Conservation (phyloP, 2,329 filamentous ascomycete genomes). For the Microthyrium microscopicum region DNA sequence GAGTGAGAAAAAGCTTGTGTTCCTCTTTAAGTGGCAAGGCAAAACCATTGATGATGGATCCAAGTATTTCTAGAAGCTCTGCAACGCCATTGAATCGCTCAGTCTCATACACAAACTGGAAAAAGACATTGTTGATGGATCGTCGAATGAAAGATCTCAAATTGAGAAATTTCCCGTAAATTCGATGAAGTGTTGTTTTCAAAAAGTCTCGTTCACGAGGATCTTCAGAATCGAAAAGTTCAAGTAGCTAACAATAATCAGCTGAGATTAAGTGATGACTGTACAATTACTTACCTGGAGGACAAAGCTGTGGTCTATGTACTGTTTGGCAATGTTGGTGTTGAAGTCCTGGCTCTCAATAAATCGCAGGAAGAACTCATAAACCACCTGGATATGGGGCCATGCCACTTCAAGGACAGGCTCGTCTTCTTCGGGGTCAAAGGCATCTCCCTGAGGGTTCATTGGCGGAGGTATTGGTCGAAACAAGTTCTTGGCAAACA, state of each 20-base stretch:
- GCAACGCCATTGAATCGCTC: conserved; percentile 98
- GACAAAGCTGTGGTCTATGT: conserved; percentile 96
- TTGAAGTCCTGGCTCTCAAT: conserved; percentile 99
- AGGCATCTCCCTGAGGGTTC: conserved; percentile 94
- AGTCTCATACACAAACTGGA: conserved; percentile 98
- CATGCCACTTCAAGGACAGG: conserved; percentile 95
- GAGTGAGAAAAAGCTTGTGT: conserved; percentile 92
- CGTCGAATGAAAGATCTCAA: conserved; percentile 90
- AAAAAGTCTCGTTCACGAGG: conserved; percentile 91
- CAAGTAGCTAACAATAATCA: conserved; percentile 48
- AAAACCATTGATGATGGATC: conserved; percentile 98
- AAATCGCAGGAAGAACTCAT: conserved; percentile 97
- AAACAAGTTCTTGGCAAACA: conserved; percentile 98
- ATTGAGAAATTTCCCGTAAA: conserved; percentile 98
- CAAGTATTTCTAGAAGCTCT: conserved; percentile 87
- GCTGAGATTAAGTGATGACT: conserved; percentile 1
- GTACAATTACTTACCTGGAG: conserved; percentile 40
- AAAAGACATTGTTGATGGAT: conserved; percentile 99
- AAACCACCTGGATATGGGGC: conserved; percentile 98
- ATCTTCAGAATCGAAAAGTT: conserved; percentile 96
- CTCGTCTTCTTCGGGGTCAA: conserved; percentile 96
- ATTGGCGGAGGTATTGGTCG: conserved; percentile 91
- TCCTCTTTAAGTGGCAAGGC: conserved; percentile 93
- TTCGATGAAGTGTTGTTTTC: conserved; percentile 93
- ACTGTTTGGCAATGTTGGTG: conserved; percentile 97